These are phyloP conservation scores for Torulaspora gathmanii DNA, from an alignment of 805 yeast genomes.

Conservation along the genomic window DNA sequence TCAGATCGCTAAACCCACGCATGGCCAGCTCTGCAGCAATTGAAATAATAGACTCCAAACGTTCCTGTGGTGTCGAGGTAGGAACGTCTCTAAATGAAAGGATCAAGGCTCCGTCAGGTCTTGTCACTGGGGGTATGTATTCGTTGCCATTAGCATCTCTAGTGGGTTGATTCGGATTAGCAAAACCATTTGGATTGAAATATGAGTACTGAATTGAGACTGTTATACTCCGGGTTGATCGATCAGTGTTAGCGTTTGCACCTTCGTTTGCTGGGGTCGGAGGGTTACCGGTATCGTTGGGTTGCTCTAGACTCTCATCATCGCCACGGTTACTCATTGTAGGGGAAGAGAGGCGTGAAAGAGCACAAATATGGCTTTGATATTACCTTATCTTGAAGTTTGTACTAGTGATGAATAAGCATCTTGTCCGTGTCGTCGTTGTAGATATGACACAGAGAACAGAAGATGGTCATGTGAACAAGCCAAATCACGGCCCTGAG, in stretches of 20 bases:
- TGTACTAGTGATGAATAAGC: background rate
- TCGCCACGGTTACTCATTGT: slow-evolving; percentile 6
- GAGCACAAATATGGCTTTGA: background rate
- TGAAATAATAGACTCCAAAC: slow-evolving; percentile 55
- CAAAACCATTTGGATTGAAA: slow-evolving; percentile 17
- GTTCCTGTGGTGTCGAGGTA: slow-evolving; percentile 52
- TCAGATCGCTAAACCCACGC: slow-evolving; percentile 51
- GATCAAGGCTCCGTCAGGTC: slow-evolving; percentile 48
- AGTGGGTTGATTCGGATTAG: slow-evolving; percentile 9
- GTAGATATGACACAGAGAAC: background rate
- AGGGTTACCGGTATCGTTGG: slow-evolving; percentile 10
- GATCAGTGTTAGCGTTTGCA: background rate
- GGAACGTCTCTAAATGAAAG: slow-evolving; percentile 66
- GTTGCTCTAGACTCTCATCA: slow-evolving; percentile 6
- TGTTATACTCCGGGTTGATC: slow-evolving; percentile 28
- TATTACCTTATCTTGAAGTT: background rate
- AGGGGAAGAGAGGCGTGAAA: background rate
- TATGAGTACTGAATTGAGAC: slow-evolving; percentile 33
- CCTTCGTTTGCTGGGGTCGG: slow-evolving; percentile 5
- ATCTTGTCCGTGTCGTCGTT: background rate
- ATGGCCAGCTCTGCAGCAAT: slow-evolving; percentile 69
- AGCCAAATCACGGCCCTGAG: background rate
- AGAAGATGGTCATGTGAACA: background rate
- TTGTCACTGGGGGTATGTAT: slow-evolving; percentile 24
- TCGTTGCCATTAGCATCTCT: slow-evolving; percentile 32